Percentiles rank a stretch among this genome's conserved stretches.
Conservation (phyloP, 164 flowering plant genomes). For the Vitis cinerea region DNA sequence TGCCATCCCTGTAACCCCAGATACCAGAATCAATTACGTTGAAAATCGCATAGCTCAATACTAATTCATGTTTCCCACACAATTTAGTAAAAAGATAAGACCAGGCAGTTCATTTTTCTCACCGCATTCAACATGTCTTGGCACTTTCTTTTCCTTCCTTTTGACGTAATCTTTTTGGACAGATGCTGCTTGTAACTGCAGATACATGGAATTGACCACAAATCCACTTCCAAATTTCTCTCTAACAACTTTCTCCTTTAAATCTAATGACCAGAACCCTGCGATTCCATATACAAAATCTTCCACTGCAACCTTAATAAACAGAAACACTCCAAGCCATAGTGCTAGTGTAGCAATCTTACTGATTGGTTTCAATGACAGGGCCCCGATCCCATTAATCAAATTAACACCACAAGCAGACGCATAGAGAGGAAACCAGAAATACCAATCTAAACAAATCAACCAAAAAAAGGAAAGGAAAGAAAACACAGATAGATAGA, state of each 20-base stretch:
- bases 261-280: constrained; percentile 60
- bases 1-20: constrained; percentile 40
- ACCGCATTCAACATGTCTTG: constrained; percentile 36
- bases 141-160: constrained; percentile 11
- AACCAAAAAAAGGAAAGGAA: background rate
- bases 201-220: constrained; percentile 53
- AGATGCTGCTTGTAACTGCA: constrained; percentile 42
- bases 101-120: constrained; percentile 3
- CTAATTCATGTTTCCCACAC: background rate
- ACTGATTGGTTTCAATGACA: constrained; percentile 4
- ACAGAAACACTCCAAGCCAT: constrained; percentile 49
- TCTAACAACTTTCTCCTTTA: constrained; percentile 61
- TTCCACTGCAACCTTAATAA: constrained; percentile 56
- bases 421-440: constrained; percentile 72
- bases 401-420: constrained; percentile 51
- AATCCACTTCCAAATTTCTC: constrained; percentile 76
- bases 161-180: background rate
- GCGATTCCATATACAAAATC: constrained; percentile 27
- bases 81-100: background rate
- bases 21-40: background rate
- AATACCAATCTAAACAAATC: constrained; percentile 64
- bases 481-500: background rate
- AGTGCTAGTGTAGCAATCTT: constrained; percentile 30
- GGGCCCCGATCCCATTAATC: constrained; percentile 15
- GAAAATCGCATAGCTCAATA: background rate